Base-by-base conservation (phyloP, 2,329 filamentous ascomycete species). In the Amylocarpus encephaloides region DNA sequence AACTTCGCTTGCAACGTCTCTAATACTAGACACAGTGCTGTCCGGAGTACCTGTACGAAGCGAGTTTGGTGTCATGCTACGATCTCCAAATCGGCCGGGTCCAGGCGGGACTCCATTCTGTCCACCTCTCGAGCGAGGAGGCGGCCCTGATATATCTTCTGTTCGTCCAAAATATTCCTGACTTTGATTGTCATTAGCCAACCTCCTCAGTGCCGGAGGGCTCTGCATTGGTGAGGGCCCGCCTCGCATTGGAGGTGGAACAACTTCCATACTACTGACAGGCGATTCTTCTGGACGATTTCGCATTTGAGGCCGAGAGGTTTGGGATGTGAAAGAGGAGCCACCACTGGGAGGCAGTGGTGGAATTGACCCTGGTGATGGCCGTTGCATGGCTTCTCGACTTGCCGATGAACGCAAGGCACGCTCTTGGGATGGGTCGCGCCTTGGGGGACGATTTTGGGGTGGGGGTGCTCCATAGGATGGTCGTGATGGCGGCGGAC, bases 161-260 rank as follows among this genome's bases (percentile, higher is more conserved):
- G 53, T 56, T 48, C 59, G 59, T 18, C 42, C 54, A 47, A 66
- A 62, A 12, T 63, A 65, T 48, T 67, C 64, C 49, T 67, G 65
- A 46, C 63, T 64, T 47, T 58, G 62, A 51, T 64, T 66, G 6
- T 49, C 35, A 10, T 51, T 55, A 41, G 56, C 58, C 35, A 65
- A 36, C 46, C 60, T 61, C 41, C 64, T 56, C 18, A 63, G 44
- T 46, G 46, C 57, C 42, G 58, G 36, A 46, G 57, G 61, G 18
- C 47, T 56, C 29, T 56, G 59, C 40, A 55, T 53, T 29, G 57
- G 42, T 12, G 42, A 46, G 44, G 51, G 44, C 3, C 43, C 51
- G 49, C 45, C 7, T 26, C 22, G 22, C 22, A 26, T 26, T 26
- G 22, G 22, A 26, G 22, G 22, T 4, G 22, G 22, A 26, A 26